phyloP scores from a whole-genome alignment of 352 stramenopile genomes.

The Phytophthora hybrid region DNA sequence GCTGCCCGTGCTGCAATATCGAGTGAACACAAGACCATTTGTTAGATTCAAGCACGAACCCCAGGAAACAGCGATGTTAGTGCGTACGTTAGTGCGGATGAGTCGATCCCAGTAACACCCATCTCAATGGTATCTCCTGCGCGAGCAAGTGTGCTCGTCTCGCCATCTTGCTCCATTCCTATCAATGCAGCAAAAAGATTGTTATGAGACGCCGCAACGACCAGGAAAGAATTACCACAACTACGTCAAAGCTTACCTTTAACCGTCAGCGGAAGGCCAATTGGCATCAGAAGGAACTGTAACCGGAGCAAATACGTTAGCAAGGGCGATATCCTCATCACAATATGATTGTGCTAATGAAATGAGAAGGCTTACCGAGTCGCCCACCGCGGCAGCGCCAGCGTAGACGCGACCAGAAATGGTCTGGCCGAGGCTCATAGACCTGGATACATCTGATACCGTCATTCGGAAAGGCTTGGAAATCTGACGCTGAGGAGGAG shows the following conservation, averaged over 20 bases:
- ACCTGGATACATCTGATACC: constrained; percentile 88
- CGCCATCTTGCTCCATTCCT: constrained; percentile 84
- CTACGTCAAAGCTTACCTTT: constrained; percentile 39
- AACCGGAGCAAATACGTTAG: constrained; percentile 2
- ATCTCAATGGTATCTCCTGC: constrained; percentile 86
- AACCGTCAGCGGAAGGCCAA: constrained; percentile 59
- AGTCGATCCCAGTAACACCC: constrained; percentile 79
- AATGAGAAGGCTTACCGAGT: constrained; percentile 56
- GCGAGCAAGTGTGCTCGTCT: constrained; percentile 64
- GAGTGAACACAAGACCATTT: constrained; percentile 5
- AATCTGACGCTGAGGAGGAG: constrained; percentile 80
- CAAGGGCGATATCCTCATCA: background rate
- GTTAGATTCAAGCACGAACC: constrained; percentile 7
- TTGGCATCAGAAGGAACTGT: constrained; percentile 74
- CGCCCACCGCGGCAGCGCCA: constrained; percentile 67
- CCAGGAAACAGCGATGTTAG: background rate
- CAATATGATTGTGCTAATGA: too few relatives aligned
- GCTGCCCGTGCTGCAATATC: constrained; percentile 63
- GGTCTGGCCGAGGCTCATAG: constrained; percentile 81
- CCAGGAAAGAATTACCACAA: background rate
- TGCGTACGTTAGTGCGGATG: constrained; percentile 66
- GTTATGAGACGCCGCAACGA: background rate
- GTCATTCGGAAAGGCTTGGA: constrained; percentile 88
- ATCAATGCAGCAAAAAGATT: constrained; percentile 26
- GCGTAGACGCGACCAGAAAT: constrained; percentile 90